These are phyloP conservation scores for Mucor saturninus DNA, from an alignment of 371 early-diverging fungal genomes.

Conservation along the genomic window DNA sequence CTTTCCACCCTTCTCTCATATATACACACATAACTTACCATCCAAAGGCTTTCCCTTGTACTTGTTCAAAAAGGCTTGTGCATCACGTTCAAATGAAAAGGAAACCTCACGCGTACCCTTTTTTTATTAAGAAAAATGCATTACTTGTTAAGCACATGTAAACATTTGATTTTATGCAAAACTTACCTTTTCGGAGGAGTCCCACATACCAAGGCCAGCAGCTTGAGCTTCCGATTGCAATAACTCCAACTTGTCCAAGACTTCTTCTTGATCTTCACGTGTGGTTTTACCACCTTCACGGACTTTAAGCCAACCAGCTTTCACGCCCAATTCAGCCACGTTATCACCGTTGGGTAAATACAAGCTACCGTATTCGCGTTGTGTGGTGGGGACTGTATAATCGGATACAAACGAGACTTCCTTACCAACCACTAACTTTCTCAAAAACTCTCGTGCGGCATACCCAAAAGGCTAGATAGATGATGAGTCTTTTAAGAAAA, in stretches of 20 bases:
- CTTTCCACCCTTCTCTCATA: not conserved
- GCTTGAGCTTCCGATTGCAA: slow-evolving; percentile 79
- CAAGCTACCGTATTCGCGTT: slow-evolving; percentile 76
- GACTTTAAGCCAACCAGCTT: slow-evolving; percentile 88
- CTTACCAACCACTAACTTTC: slow-evolving; percentile 87
- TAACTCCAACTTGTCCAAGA: slow-evolving; percentile 61
- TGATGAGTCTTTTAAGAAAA: not conserved
- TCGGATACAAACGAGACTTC: slow-evolving; percentile 86
- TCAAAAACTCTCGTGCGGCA: slow-evolving; percentile 87
- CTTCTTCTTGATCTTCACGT: slow-evolving; percentile 54
- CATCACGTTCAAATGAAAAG: slow-evolving; percentile 70
- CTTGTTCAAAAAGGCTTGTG: slow-evolving; percentile 75
- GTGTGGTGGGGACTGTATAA: slow-evolving; percentile 65
- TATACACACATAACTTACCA: slow-evolving; percentile 50
- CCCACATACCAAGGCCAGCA: slow-evolving; percentile 81
- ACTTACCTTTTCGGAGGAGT: slow-evolving; percentile 54
- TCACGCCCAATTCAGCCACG: slow-evolving; percentile 73
- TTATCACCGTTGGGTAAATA: slow-evolving; percentile 70
- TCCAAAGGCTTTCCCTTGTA: slow-evolving; percentile 82
- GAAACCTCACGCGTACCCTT: slow-evolving; percentile 60
- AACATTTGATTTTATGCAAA: not conserved
- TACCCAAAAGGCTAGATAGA: slow-evolving; percentile 78
- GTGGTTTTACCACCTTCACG: slow-evolving; percentile 58
- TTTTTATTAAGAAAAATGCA: slow-evolving; percentile 10
- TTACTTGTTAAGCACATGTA: not conserved